These are phyloP conservation scores for Tolypocladium tundrense DNA, from an alignment of 2,329 filamentous ascomycete species.

Conservation along the genomic window DNA sequence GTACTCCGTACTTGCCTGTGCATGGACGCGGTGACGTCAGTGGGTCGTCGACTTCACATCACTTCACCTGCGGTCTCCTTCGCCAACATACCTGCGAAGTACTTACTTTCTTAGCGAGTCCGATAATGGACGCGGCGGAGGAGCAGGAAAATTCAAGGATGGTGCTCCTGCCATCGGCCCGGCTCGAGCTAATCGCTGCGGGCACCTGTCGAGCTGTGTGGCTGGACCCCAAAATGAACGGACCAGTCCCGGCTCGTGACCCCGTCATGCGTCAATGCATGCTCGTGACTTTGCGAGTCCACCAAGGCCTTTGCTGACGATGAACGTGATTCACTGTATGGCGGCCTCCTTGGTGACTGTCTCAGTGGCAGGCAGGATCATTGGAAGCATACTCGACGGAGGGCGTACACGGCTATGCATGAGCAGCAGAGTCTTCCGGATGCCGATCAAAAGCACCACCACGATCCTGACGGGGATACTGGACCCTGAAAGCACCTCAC, in stretches of 20 bases:
- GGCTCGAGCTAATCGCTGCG: neutral
- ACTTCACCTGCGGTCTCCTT: neutral
- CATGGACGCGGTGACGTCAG: too few species aligned
- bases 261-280: neutral
- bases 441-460: too few species aligned
- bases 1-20: too few species aligned
- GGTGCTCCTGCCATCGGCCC: neutral
- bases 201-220: neutral
- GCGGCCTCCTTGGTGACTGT: too few species aligned
- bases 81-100: neutral
- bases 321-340: neutral
- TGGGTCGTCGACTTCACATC: neutral
- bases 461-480: too few species aligned
- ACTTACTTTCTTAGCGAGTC: too few species aligned
- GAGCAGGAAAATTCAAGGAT: neutral
- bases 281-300: neutral
- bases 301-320: neutral
- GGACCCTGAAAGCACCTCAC: too few species aligned
- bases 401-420: neutral
- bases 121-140: too few species aligned
- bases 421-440: too few species aligned
- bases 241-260: neutral
- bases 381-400: neutral
- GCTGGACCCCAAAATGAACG: neutral
- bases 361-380: neutral